Evolutionary conservation across 2,329 filamentous ascomycete genomes (phyloP).

Genomic region (Ophiocordyceps robertsii): DNA sequence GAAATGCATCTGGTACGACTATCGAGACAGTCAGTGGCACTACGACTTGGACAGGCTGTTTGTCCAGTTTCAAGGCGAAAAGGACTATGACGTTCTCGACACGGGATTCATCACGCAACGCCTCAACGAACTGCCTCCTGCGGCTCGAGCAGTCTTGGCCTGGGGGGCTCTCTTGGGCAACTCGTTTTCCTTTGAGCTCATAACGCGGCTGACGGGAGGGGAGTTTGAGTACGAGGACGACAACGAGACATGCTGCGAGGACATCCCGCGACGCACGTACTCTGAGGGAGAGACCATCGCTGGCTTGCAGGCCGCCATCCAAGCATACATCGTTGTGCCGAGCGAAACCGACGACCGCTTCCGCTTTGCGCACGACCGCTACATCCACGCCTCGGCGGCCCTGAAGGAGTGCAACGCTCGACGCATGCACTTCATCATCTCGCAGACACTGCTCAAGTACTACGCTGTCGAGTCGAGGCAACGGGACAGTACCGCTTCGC

Average conservation of each 20-base stretch:
- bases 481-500: slow-evolving; percentile 62
- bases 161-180: slow-evolving; percentile 79
- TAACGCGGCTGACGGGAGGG: slow-evolving; percentile 63
- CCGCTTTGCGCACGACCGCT: slow-evolving; percentile 78
- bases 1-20: slow-evolving; percentile 84
- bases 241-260: slow-evolving; percentile 13
- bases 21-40: slow-evolving; percentile 68
- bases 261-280: slow-evolving; percentile 20
- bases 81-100: slow-evolving; percentile 67
- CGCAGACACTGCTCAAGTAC: slow-evolving; percentile 66
- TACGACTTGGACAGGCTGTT: slow-evolving; percentile 81
- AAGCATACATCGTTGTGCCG: slow-evolving; percentile 67
- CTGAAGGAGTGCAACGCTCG: slow-evolving; percentile 55
- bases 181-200: slow-evolving; percentile 70
- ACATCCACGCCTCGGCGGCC: slow-evolving; percentile 59
- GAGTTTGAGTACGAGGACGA: slow-evolving; percentile 54
- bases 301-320: slow-evolving; percentile 71
- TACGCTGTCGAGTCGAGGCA: slow-evolving; percentile 45
- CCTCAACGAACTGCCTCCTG: slow-evolving; percentile 59
- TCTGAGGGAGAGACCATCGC: slow-evolving; percentile 56
- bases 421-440: slow-evolving; percentile 87
- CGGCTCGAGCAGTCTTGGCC: slow-evolving; percentile 65
- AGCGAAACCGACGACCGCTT: slow-evolving; percentile 80
- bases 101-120: slow-evolving; percentile 71
- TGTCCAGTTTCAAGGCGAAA: slow-evolving; percentile 66